Evolutionary conservation across 2,329 filamentous ascomycete genomes (phyloP), one percentile per base, ranked within the genome.

Genomic region (Ceratocystis diversiconidia): DNA sequence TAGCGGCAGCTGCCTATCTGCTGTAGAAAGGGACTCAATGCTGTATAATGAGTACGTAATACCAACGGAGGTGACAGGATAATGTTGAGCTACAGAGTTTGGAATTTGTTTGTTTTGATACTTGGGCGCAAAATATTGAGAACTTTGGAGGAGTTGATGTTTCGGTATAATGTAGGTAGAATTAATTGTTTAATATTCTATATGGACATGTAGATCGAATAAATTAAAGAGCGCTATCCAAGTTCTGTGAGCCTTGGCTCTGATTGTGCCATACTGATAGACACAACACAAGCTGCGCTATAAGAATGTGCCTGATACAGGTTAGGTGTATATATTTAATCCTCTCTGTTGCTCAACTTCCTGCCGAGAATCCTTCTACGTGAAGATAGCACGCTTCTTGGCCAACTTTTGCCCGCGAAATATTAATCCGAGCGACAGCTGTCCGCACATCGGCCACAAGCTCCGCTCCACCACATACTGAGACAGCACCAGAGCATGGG

Each of bases 401-500:
- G 22, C 59, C 63, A 12, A 63, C 41, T 5, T 2, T 46, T 7
- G 60, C 63, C 10, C 66, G 59, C 17, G 52, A 46, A 22, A 28
- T 44, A 63, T 67, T 63, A 19, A 67, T 65, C 15, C 73, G 74
- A 1, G 80, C 79, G 2, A 85, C 82, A 66, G 76, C 79, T 68
- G 82, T 85, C 64, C 83, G 75, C 12, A 81, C 79, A 63, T 74
- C 74, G 1, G 81, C 75, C 1, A 82, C 81, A 22, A 85, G 73
- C 61, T 80, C 79, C 60, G 77, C 77, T 1, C 83, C 83, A 19
- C 82, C 83, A 68, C 83, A 85, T 0, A 84, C 83, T 71, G 12
- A 81, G 75, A 64, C 85, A 80, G 68, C 84, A 78, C 0, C 73
- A 70, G 61, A 77, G 76, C 2, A 85, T 74, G 69, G 83, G 76